phyloP scores from a whole-genome alignment of 305 asterid species.

The Fraxinus baroniana region DNA sequence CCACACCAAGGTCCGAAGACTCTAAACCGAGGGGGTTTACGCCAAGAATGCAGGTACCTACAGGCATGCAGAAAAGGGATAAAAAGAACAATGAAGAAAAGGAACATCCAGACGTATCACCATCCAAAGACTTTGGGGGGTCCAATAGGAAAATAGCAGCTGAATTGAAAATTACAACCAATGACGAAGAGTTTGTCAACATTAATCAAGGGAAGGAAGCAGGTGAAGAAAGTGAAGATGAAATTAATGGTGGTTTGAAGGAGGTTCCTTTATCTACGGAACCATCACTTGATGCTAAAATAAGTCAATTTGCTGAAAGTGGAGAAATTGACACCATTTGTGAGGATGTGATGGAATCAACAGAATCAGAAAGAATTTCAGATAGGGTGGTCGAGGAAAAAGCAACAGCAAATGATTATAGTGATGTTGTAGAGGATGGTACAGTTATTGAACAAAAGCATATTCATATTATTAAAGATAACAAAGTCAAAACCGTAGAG shows the following conservation, averaged over 20 bases:
- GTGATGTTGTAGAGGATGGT: slow-evolving; percentile 21
- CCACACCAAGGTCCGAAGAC: slow-evolving; percentile 51
- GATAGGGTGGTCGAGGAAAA: slow-evolving; percentile 27
- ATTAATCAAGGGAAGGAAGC: slow-evolving; percentile 27
- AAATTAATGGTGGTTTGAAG: slow-evolving; percentile 24
- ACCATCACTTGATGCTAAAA: slow-evolving; percentile 27
- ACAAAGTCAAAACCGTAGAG: slow-evolving; percentile 26
- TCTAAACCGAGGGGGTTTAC: slow-evolving; percentile 66
- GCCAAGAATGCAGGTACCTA: slow-evolving; percentile 60
- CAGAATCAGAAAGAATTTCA: slow-evolving; percentile 25
- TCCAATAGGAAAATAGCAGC: slow-evolving; percentile 28
- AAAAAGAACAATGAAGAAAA: slow-evolving; percentile 55
- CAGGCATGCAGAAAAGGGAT: slow-evolving; percentile 56
- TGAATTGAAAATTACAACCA: slow-evolving; percentile 34
- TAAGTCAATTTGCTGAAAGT: slow-evolving; percentile 41
- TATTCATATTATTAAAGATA: slow-evolving; percentile 13
- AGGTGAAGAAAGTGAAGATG: slow-evolving; percentile 38
- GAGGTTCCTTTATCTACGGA: slow-evolving; percentile 32
- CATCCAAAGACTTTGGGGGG: slow-evolving; percentile 40
- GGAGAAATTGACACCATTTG: slow-evolving; percentile 29
- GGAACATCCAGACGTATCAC: slow-evolving; percentile 38
- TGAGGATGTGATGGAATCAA: slow-evolving; percentile 24
- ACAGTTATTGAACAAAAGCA: slow-evolving; percentile 23
- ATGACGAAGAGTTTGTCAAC: slow-evolving; percentile 33
- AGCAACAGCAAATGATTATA: slow-evolving; percentile 22